phyloP scores from a whole-genome alignment of 2,329 filamentous ascomycete species.

The Tolypocladium tundrense region DNA sequence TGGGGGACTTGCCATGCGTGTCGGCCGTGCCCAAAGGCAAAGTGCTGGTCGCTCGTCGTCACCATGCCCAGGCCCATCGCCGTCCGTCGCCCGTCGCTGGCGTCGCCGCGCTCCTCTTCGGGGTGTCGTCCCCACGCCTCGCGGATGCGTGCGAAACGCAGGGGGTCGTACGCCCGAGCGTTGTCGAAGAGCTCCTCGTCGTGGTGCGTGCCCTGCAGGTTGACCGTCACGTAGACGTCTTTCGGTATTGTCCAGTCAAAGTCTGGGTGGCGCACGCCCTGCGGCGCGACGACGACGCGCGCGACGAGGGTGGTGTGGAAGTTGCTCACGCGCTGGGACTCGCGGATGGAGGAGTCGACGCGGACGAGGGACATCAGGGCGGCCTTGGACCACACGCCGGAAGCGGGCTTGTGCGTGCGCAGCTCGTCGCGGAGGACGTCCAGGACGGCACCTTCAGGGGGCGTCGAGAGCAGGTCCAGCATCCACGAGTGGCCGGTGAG shows the following conservation, averaged over 20 bases:
- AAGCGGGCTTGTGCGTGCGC: constrained; percentile 9
- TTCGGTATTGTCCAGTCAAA: constrained; percentile 24
- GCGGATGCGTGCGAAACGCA: constrained; percentile 33
- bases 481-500: constrained; percentile 37
- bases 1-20: constrained; percentile 31
- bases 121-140: constrained; percentile 24
- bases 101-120: constrained; percentile 15
- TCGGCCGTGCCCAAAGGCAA: constrained; percentile 47
- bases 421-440: constrained; percentile 34
- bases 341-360: constrained; percentile 41
- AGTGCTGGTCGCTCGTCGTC: constrained; percentile 37
- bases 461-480: constrained; percentile 33
- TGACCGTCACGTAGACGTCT: constrained; percentile 31
- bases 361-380: constrained; percentile 30
- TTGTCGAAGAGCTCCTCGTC: constrained; percentile 33
- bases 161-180: constrained; percentile 34
- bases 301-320: constrained; percentile 35
- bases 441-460: constrained; percentile 22
- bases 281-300: constrained; percentile 31
- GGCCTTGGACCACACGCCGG: constrained; percentile 34
- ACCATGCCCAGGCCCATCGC: constrained; percentile 37
- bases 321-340: constrained; percentile 38
- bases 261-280: constrained; percentile 30
- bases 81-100: constrained; percentile 18
- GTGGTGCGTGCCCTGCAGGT: constrained; percentile 33